phyloP scores from a whole-genome alignment of 305 asterid species.

The Fraxinus baroniana region DNA sequence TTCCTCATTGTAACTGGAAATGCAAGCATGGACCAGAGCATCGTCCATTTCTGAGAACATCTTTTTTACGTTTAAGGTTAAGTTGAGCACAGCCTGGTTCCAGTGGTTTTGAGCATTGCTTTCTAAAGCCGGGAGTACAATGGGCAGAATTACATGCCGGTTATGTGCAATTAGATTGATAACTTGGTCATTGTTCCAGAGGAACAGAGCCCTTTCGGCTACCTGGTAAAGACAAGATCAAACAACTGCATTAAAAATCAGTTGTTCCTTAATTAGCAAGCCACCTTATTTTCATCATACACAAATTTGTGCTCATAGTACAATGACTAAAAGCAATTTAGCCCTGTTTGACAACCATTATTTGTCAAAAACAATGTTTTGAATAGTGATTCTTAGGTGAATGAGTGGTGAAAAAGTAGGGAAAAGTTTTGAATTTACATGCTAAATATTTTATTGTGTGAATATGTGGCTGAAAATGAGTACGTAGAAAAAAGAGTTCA shows the following conservation, averaged over 20 bases:
- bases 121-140: conserved; percentile 73
- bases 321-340: not conserved
- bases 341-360: not conserved
- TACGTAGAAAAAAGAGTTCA: not conserved
- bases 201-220: conserved; percentile 88
- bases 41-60: conserved; percentile 84
- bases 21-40: conserved; percentile 61
- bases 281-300: not conserved
- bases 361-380: not conserved
- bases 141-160: conserved; percentile 71
- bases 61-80: conserved; percentile 67
- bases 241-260: not conserved
- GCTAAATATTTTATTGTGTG: not conserved
- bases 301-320: not conserved
- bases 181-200: conserved; percentile 82
- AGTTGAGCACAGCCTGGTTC: conserved; percentile 80
- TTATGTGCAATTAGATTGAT: conserved; percentile 63
- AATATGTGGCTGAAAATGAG: not conserved
- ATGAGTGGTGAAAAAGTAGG: not conserved
- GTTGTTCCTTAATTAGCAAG: not conserved
- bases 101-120: conserved; percentile 73
- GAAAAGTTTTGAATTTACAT: not conserved
- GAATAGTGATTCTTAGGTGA: not conserved
- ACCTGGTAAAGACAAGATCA: conserved; percentile 53
- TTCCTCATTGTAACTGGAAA: conserved; percentile 62